Evolutionary conservation across 2,329 filamentous ascomycete genomes (phyloP), one percentile per base, ranked within the genome.

Genomic region (Fusarium sororula): DNA sequence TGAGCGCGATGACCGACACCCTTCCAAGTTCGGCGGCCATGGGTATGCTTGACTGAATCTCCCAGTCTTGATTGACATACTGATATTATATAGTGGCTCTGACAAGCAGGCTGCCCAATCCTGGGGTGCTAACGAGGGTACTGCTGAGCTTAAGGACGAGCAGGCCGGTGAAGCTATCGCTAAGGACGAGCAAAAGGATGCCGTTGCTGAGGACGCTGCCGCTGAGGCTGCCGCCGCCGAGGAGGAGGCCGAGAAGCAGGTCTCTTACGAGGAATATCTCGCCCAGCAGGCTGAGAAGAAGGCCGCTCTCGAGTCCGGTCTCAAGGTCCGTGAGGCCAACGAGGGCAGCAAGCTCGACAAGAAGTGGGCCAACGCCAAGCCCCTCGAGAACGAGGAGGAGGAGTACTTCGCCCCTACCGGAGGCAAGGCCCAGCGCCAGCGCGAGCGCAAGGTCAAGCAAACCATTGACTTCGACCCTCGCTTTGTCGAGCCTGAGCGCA

Each of bases 401-500:
- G 91, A 93, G 79, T 98, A 94, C 90, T 92, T 98, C 81, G 85
- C 92, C 80, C 91, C 89, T 78, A 84, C 88, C 76, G 88, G 87
- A 73, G 92, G 92, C 86, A 98, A 98, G 92, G 85, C 90, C 83
- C 88, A 90, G 87, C 93, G 94, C 82, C 91, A 96, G 87, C 94
- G 94, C 82, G 93, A 96, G 88, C 93, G 93, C 87, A 96, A 96
- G 90, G 90, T 93, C 86, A 98, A 98, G 92, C 90, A 94, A 84
- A 85, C 93, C 82, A 83, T 98, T 80, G 94, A 97, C 81, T 94
- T 98, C 76, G 95, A 98, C 84, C 91, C 95, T 86, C 90, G 93
- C 81, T 94, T 89, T 83, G 88, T 94, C 79, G 93, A 96, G 87
- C 88, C 89, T 68, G 88, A 91, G 78, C 90, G 90, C 67, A 83